Conservation (phyloP, 2,329 filamentous ascomycete species). For the Ophiostoma pallidulum region DNA sequence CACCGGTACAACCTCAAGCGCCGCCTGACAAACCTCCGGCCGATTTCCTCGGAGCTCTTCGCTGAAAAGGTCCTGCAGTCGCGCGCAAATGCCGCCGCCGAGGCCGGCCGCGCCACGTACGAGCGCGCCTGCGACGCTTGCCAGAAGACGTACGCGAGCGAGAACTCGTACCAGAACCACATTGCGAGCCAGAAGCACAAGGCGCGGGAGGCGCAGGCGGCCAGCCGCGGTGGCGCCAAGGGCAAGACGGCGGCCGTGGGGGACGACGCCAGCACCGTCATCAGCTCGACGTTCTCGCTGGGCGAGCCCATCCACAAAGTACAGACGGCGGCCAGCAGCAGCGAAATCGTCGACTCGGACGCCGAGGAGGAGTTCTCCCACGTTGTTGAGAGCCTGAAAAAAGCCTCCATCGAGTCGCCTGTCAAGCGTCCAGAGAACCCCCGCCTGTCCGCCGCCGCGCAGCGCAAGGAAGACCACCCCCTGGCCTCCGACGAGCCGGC, state of each 20-base stretch:
- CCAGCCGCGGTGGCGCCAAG: conserved; percentile 24
- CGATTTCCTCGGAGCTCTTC: conserved; percentile 85
- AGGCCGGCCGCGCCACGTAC: conserved; percentile 80
- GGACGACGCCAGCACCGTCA: conserved; percentile 68
- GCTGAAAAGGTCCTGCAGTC: conserved; percentile 92
- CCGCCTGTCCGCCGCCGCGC: conserved; percentile 30
- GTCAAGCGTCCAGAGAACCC: conserved; percentile 47
- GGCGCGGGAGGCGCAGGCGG: conserved; percentile 47
- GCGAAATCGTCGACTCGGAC: conserved; percentile 46
- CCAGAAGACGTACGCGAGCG: conserved; percentile 89
- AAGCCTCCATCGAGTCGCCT: conserved; percentile 44
- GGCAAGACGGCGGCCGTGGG: conserved; percentile 36
- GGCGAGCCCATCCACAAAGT: conserved; percentile 60
- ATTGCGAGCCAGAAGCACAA: conserved; percentile 85
- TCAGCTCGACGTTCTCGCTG: conserved; percentile 85
- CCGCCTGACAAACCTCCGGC: conserved; percentile 79
- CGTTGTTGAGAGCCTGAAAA: conserved; percentile 68
- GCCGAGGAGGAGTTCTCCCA: conserved; percentile 67
- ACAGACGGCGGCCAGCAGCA: conserved; percentile 30
- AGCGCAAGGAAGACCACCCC: conserved; percentile 39
- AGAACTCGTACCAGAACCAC: conserved; percentile 93
- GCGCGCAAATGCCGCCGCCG: conserved; percentile 72
- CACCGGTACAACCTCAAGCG: conserved; percentile 98
- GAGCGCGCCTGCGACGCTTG: conserved; percentile 76
- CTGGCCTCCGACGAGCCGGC: not conserved